Conservation (phyloP, 768 basidiomycete genomes). For the Lentinula lateritia region DNA sequence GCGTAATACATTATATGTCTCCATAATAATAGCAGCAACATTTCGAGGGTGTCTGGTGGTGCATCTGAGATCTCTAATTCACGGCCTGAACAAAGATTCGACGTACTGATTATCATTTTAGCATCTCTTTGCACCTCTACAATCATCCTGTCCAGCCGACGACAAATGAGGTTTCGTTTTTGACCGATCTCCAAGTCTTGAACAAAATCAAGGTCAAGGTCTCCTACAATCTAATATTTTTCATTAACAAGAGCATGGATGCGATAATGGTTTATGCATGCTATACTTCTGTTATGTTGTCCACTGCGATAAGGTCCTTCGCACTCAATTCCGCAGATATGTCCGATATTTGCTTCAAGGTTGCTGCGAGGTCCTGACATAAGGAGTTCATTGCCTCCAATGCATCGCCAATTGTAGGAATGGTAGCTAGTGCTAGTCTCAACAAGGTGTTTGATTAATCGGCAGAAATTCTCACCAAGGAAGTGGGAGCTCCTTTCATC, state of each 20-base stretch:
- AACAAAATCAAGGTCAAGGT: conserved; percentile 46
- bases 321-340: conserved; percentile 67
- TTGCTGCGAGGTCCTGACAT: conserved; percentile 52
- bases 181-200: conserved; percentile 66
- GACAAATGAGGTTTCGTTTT: conserved; percentile 59
- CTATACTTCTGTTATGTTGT: conserved; percentile 65
- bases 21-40: conserved; percentile 77
- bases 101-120: conserved; percentile 52
- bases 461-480: conserved; percentile 36
- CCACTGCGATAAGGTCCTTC: conserved; percentile 64
- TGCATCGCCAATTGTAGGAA: conserved; percentile 72
- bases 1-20: conserved; percentile 70
- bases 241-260: background rate
- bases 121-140: conserved; percentile 36
- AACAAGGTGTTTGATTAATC: background rate
- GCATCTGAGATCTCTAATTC: background rate
- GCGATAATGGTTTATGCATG: conserved; percentile 8
- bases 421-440: conserved; percentile 43
- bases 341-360: conserved; percentile 61
- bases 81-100: background rate
- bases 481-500: conserved; percentile 56
- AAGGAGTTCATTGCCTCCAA: conserved; percentile 63
- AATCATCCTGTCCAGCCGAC: conserved; percentile 49
- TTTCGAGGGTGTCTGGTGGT: conserved; percentile 59
- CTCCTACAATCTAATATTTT: conserved; percentile 39